Percentiles rank a stretch among this genome's conserved stretches.
These are phyloP conservation scores for Ceratocystis huliohia DNA, from an alignment of 2,329 filamentous ascomycete species.

Conservation along the genomic window DNA sequence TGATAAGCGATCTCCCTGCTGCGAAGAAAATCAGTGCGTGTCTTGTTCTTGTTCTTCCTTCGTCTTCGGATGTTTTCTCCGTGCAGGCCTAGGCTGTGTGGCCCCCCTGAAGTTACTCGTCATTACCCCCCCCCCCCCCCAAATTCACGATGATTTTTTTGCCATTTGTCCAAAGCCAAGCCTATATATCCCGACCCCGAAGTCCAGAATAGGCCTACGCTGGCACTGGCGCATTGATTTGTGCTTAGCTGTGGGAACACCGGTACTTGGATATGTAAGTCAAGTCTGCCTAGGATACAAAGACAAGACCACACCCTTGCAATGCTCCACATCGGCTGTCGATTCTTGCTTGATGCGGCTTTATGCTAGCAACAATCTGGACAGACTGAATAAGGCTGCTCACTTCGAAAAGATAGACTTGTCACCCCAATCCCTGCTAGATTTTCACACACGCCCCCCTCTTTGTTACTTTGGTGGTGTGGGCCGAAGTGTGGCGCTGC, in stretches of 20 bases:
- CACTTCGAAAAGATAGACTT: background rate
- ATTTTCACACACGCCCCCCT: background rate
- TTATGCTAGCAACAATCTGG: background rate
- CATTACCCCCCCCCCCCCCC: background rate
- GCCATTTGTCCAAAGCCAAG: background rate
- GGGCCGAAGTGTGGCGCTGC: background rate
- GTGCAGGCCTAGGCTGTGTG: background rate
- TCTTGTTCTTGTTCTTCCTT: background rate
- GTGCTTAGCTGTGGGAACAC: background rate
- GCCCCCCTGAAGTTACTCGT: background rate
- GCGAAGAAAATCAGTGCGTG: background rate
- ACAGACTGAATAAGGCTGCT: background rate
- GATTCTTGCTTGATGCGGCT: constrained; percentile 9
- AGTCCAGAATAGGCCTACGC: no score
- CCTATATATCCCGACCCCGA: background rate
- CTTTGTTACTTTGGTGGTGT: background rate
- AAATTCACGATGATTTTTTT: background rate
- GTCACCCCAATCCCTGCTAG: background rate
- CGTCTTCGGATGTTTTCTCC: background rate
- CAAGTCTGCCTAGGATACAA: constrained; percentile 3
- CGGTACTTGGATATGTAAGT: constrained; percentile 2
- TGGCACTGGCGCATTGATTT: background rate
- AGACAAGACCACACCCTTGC: constrained; percentile 3
- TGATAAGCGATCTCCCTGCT: background rate
- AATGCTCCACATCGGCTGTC: background rate